Evolutionary conservation across 2,329 filamentous ascomycete species (phyloP).

Genomic region (Pyrenophora teres): DNA sequence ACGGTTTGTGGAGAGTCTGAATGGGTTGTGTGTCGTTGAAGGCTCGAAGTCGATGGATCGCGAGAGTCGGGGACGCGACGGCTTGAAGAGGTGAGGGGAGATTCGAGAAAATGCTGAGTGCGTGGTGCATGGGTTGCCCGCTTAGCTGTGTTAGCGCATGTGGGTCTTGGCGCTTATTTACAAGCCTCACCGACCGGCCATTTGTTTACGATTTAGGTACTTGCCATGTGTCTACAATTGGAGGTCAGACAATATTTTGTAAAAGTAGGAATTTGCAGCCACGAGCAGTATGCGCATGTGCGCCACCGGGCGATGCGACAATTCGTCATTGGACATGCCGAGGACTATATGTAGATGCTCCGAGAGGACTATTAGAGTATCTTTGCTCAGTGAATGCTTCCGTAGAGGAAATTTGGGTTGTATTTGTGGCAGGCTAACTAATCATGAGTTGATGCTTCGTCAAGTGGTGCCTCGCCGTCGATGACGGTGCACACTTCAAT

Average conservation of each 20-base stretch:
- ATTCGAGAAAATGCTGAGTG: conserved; percentile 1
- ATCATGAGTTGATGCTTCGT: neutral
- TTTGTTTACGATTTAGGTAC: too few species aligned
- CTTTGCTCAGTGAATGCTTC: too few species aligned
- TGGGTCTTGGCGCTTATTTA: neutral
- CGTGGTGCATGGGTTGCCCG: neutral
- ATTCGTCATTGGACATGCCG: too few species aligned
- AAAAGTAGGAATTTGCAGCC: too few species aligned
- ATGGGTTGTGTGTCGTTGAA: conserved; percentile 33
- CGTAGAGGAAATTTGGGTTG: too few species aligned
- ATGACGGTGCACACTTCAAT: conserved; percentile 1
- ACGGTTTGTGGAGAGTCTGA: conserved; percentile 42
- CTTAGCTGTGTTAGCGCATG: conserved; percentile 1
- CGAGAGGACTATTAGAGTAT: too few species aligned
- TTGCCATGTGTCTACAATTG: too few species aligned
- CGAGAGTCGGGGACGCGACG: conserved; percentile 42
- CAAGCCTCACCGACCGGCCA: neutral
- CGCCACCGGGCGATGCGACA: too few species aligned
- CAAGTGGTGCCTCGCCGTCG: neutral
- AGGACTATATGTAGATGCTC: too few species aligned
- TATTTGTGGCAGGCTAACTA: too few species aligned
- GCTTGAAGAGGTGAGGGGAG: conserved; percentile 26
- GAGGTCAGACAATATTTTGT: too few species aligned
- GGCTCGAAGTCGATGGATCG: conserved; percentile 43
- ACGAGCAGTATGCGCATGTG: too few species aligned